Evolutionary conservation across 73 alveolate genomes (phyloP), one percentile per base, ranked within the genome.

Genomic region (Strombidium stylifer): DNA sequence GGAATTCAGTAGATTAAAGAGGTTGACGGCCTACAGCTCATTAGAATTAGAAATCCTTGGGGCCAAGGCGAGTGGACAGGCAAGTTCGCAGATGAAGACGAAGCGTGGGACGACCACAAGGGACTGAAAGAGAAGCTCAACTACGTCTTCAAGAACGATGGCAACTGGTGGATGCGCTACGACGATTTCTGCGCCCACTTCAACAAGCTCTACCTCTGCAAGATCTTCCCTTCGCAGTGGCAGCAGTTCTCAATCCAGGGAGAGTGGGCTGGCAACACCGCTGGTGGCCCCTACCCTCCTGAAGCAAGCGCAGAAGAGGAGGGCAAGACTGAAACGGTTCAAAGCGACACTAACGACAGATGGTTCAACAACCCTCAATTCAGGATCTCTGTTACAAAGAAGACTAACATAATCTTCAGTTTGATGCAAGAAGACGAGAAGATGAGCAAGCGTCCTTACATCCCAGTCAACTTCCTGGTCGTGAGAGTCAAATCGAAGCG

Each of bases 41-140:
- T 96, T 42, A 77, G 98, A 69, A 91, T 96, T 39, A 94, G 98
- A 51, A 96, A 96, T 66, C 97, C 96, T 60, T 96, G 99, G 99
- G 98, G 98, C 25, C 96, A 93, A 60, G 98, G 98, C 25, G 98
- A 96, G 61, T 96, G 99, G 99, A 94, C 97, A 19, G 98, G 99
- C 24, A 85, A 96, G 45, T 96, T 91, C 80, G 94, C 98, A 16
- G 99, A 93, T 53, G 99, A 96, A 58, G 98, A 96, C 69, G 99
- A 96, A 76, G 98, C 97, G 34, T 96, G 99, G 99, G 99, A 96
- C 74, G 97, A 94, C 70, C 89, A 92, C 83, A 93, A 96, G 67
- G 99, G 96, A 11, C 89, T 96, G 45, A 94, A 95, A 56, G 98
- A 96, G 60, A 92, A 96, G 61, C 86, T 96, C 35, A 86, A 96